phyloP scores from a whole-genome alignment of 116 monocot genomes.

The Dioscorea cayenensis region DNA sequence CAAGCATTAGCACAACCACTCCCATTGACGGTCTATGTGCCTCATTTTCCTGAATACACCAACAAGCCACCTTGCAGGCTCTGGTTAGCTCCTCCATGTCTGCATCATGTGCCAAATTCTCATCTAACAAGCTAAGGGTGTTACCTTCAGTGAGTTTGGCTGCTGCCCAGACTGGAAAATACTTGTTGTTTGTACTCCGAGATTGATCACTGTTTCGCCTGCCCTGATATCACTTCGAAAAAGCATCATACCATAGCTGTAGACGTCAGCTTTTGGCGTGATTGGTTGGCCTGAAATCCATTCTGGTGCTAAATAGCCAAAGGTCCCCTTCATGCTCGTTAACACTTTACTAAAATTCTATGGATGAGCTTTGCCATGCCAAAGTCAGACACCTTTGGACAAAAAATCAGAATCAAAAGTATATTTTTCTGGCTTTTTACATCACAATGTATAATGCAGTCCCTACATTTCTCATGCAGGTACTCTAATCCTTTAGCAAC shows the following conservation, averaged over 20 bases:
- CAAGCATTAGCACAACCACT: slow-evolving; percentile 17
- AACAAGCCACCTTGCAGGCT: slow-evolving; percentile 21
- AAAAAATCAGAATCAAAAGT: slow-evolving; percentile 3
- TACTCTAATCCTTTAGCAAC: neutral
- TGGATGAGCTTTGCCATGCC: slow-evolving; percentile 7
- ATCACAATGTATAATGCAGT: slow-evolving; percentile 7
- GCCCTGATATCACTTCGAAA: slow-evolving; percentile 3
- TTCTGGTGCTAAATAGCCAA: slow-evolving; percentile 8
- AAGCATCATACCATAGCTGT: slow-evolving; percentile 10
- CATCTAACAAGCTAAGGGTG: slow-evolving; percentile 10
- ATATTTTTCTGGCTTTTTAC: slow-evolving; percentile 11
- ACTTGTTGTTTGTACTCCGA: neutral
- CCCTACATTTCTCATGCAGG: slow-evolving; percentile 1
- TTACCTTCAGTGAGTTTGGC: neutral
- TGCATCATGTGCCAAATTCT: neutral
- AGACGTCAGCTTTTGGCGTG: slow-evolving; percentile 6
- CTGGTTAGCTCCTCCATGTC: slow-evolving; percentile 12
- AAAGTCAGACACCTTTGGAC: slow-evolving; percentile 7
- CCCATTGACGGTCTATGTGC: slow-evolving; percentile 13
- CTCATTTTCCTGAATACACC: slow-evolving; percentile 29
- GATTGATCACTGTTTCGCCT: neutral
- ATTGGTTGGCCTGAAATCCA: neutral
- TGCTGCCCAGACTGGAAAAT: neutral
- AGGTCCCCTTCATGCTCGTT: neutral
- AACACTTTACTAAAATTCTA: slow-evolving; percentile 1